These are phyloP conservation scores for Jamesozyma gamospora DNA, from an alignment of 805 yeast genomes.

Conservation along the genomic window DNA sequence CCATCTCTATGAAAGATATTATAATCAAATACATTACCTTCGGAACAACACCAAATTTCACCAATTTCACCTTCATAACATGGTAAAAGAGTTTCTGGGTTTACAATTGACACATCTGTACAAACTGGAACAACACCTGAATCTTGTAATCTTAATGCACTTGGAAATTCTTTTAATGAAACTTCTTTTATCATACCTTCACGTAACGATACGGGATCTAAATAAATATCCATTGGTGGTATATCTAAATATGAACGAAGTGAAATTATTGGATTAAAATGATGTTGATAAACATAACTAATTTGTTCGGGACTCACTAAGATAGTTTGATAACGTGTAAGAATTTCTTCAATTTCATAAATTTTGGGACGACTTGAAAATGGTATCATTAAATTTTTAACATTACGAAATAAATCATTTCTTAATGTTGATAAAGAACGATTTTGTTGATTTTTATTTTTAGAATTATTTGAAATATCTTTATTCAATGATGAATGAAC, in stretches of 20 bases:
- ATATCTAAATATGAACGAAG: conserved; percentile 73
- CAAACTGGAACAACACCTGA: conserved; percentile 95
- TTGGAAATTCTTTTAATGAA: conserved; percentile 29
- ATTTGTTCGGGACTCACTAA: conserved; percentile 59
- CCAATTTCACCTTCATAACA: conserved; percentile 91
- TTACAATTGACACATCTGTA: conserved; percentile 87
- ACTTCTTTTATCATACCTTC: conserved; percentile 79
- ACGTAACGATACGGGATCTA: conserved; percentile 82
- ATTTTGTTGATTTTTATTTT: conserved; percentile 3
- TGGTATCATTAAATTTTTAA: conserved; percentile 78
- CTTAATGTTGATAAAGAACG: conserved; percentile 10
- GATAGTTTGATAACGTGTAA: conserved; percentile 53
- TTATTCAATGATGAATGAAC: conserved; percentile 6
- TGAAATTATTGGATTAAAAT: conserved; percentile 72
- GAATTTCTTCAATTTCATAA: conserved; percentile 45
- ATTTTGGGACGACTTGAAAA: conserved; percentile 66
- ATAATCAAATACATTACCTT: conserved; percentile 62
- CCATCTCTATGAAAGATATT: conserved; percentile 33
- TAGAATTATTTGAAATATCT: background rate
- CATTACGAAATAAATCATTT: conserved; percentile 36
- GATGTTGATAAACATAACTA: conserved; percentile 68
- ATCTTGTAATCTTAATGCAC: conserved; percentile 62
- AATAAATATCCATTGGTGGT: conserved; percentile 77
- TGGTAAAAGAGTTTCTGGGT: conserved; percentile 75
- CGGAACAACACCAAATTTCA: conserved; percentile 93